Evolutionary conservation across 2,329 filamentous ascomycete genomes (phyloP).

Genomic region (Fusarium virguliforme): DNA sequence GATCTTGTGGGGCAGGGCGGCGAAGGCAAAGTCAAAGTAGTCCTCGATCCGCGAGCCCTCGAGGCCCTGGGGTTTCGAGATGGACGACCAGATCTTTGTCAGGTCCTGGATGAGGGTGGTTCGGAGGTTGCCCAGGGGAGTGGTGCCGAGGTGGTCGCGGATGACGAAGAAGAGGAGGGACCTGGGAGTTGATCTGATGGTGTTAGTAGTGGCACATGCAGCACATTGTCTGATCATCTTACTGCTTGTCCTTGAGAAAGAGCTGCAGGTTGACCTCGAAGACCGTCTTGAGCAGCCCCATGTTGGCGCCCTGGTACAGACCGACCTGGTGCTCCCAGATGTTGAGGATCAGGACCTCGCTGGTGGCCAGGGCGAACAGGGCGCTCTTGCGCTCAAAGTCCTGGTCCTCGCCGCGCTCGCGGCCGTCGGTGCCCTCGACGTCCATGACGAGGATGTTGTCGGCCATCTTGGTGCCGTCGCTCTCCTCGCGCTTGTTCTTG

Average conservation of each 20-base stretch:
- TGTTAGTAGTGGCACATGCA: constrained; percentile 40
- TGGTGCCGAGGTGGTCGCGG: constrained; percentile 94
- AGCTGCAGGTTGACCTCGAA: constrained; percentile 99
- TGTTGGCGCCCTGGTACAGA: constrained; percentile 97
- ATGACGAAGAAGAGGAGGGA: constrained; percentile 99
- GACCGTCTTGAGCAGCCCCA: constrained; percentile 98
- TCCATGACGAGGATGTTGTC: constrained; percentile 99
- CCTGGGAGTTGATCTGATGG: constrained; percentile 81
- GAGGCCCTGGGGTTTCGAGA: constrained; percentile 91
- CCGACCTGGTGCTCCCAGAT: constrained; percentile 99
- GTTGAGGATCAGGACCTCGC: constrained; percentile 97
- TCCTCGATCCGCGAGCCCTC: constrained; percentile 93
- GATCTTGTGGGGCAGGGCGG: constrained; percentile 95
- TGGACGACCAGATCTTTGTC: constrained; percentile 90
- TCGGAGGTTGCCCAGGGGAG: constrained; percentile 90
- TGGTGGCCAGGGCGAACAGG: constrained; percentile 95
- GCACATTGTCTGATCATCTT: constrained; percentile 56
- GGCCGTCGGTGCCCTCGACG: constrained; percentile 96
- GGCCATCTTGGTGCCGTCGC: constrained; percentile 78
- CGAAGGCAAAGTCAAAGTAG: constrained; percentile 99
- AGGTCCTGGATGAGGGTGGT: constrained; percentile 93
- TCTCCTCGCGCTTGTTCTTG: constrained; percentile 84
- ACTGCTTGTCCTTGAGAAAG: constrained; percentile 96
- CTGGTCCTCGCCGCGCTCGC: constrained; percentile 97
- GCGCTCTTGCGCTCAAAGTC: constrained; percentile 99